Conservation (phyloP, 75 land plant genomes). For the Chamaecyparis obtusa region DNA sequence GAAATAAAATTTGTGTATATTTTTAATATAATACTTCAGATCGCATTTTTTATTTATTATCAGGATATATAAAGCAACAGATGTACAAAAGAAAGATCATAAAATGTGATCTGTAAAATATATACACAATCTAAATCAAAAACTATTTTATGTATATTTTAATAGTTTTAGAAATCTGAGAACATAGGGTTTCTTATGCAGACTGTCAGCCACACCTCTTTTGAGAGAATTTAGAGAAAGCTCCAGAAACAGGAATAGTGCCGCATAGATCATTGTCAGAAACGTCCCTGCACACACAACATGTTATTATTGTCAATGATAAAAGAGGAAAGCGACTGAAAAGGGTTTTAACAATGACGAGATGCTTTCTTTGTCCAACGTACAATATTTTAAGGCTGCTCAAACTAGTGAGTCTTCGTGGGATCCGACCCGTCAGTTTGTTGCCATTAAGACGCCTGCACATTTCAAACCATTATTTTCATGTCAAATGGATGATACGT, state of each 20-base stretch:
- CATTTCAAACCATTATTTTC: background rate
- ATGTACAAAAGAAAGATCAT: too few species aligned
- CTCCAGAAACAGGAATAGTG: slow-evolving; percentile 62
- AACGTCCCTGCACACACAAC: slow-evolving; percentile 39
- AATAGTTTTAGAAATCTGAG: too few species aligned
- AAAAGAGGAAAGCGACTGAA: too few species aligned
- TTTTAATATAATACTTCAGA: too few species aligned
- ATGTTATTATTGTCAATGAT: background rate
- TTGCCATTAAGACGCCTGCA: slow-evolving; percentile 63
- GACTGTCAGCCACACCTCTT: slow-evolving; percentile 36
- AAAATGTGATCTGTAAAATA: too few species aligned
- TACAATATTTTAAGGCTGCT: slow-evolving; percentile 59
- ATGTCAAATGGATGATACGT: background rate
- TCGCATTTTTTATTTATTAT: too few species aligned
- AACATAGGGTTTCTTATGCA: background rate
- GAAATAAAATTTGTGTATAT: too few species aligned
- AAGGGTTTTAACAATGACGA: too few species aligned
- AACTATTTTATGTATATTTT: too few species aligned
- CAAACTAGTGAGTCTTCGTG: slow-evolving; percentile 50
- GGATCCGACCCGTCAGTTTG: slow-evolving; percentile 58
- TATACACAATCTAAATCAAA: too few species aligned
- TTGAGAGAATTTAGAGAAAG: slow-evolving; percentile 51
- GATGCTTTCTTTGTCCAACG: background rate
- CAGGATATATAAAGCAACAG: too few species aligned
- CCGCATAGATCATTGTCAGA: slow-evolving; percentile 65